Conservation (phyloP, 768 basidiomycete genomes). For the Calocera viscosa region DNA sequence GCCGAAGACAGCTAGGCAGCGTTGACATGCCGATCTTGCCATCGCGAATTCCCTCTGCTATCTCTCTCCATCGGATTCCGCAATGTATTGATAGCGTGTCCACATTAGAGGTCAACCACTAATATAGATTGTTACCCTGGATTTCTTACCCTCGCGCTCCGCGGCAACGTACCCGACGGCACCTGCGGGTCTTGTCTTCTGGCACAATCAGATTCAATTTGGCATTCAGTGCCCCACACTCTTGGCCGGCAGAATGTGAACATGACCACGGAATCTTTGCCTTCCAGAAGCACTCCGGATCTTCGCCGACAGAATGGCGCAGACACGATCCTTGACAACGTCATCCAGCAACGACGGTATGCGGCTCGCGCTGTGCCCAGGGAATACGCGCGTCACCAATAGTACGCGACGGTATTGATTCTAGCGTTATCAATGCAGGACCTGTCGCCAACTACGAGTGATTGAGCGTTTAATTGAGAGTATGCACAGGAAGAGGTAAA, state of each 20-base stretch:
- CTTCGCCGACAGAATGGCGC: slow-evolving; percentile 5
- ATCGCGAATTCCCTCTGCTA: slow-evolving; percentile 8
- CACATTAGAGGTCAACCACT: background rate
- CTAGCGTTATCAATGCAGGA: background rate
- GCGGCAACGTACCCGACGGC: slow-evolving; percentile 1
- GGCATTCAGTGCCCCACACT: background rate
- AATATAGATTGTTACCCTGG: background rate
- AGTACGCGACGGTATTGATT: background rate
- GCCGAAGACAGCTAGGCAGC: background rate
- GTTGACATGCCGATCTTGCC: slow-evolving; percentile 1
- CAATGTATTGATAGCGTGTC: slow-evolving; percentile 1
- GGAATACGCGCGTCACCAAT: background rate
- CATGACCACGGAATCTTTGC: background rate
- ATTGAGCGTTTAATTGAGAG: background rate
- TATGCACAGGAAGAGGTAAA: background rate
- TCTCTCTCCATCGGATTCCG: background rate
- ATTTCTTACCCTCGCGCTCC: background rate
- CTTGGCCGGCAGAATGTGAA: slow-evolving; percentile 6
- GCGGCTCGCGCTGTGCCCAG: background rate
- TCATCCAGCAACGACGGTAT: background rate
- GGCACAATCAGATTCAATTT: background rate
- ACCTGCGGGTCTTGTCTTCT: background rate
- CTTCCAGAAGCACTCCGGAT: background rate
- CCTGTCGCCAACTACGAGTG: background rate
- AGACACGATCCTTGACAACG: background rate